Conservation (phyloP, 1,139 yeast genomes). For the Scheffersomyces illinoinensis region DNA sequence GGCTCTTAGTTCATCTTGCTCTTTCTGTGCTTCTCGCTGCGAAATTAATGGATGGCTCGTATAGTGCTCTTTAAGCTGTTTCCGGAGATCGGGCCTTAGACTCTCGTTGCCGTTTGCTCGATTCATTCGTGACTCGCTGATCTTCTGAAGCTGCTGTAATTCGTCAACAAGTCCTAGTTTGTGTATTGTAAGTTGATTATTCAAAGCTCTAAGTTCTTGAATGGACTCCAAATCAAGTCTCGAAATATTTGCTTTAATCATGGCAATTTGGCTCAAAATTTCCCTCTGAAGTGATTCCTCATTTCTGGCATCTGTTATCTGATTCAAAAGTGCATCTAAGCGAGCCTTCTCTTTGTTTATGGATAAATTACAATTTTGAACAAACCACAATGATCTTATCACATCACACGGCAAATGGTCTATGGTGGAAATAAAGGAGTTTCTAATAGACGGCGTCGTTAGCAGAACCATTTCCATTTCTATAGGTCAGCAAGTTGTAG, state of each 20-base stretch:
- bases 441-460: constrained; percentile 29
- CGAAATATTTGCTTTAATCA: constrained; percentile 13
- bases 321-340: constrained; percentile 7
- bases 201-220: constrained; percentile 35
- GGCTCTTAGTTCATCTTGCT: constrained; percentile 21
- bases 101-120: constrained; percentile 12
- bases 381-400: constrained; percentile 47
- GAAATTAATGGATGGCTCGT: constrained; percentile 36
- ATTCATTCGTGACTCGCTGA: constrained; percentile 13
- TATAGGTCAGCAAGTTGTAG: background rate
- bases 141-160: constrained; percentile 26
- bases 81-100: constrained; percentile 24
- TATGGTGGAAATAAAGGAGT: constrained; percentile 44
- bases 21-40: constrained; percentile 41
- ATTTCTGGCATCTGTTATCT: background rate
- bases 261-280: constrained; percentile 9
- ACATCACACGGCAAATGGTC: constrained; percentile 51
- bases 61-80: constrained; percentile 38
- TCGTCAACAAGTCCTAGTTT: constrained; percentile 30
- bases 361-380: constrained; percentile 39
- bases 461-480: constrained; percentile 16
- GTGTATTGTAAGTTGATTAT: constrained; percentile 37
- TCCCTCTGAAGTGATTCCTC: constrained; percentile 4
- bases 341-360: constrained; percentile 19
- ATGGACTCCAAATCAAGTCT: constrained; percentile 28